Conservation (phyloP, 352 stramenopile genomes). For the Saprolegnia parasitica region DNA sequence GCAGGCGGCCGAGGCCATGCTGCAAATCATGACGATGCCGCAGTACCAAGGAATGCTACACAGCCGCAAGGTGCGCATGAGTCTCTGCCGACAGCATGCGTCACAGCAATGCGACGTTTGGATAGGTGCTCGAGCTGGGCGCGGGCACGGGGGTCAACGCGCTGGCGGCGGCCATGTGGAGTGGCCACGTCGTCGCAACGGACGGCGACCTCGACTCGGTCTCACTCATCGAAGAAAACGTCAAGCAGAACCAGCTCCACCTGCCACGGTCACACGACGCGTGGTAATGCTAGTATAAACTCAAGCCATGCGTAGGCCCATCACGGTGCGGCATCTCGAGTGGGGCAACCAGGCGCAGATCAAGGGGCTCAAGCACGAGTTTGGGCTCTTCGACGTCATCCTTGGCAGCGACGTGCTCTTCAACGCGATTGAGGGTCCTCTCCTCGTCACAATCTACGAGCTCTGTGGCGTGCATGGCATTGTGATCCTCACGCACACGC, state of each 20-base stretch:
- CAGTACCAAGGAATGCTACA: conserved; percentile 22
- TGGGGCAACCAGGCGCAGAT: conserved; percentile 25
- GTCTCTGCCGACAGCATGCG: neutral
- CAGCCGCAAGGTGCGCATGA: conserved; percentile 8
- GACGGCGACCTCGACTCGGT: conserved; percentile 18
- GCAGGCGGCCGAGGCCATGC: conserved; percentile 23
- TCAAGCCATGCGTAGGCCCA: neutral
- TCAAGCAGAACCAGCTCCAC: conserved; percentile 13
- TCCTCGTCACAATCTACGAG: conserved; percentile 24
- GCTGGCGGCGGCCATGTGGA: conserved; percentile 14
- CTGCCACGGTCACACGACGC: neutral
- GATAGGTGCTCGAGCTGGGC: conserved; percentile 19
- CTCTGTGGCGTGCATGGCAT: conserved; percentile 21
- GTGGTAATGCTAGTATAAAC: neutral
- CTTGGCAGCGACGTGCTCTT: conserved; percentile 22
- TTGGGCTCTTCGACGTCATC: conserved; percentile 26
- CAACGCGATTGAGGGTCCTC: conserved; percentile 13
- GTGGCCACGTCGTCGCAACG: conserved; percentile 12
- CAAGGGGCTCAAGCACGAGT: conserved; percentile 19
- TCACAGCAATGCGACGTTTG: neutral
- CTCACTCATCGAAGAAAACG: conserved; percentile 10
- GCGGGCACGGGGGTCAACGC: conserved; percentile 23
- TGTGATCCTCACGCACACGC: conserved; percentile 22
- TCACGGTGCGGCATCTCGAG: neutral
- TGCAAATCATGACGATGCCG: conserved; percentile 14